Conservation (phyloP, 257 asterid species). For the Apocynum venetum region DNA sequence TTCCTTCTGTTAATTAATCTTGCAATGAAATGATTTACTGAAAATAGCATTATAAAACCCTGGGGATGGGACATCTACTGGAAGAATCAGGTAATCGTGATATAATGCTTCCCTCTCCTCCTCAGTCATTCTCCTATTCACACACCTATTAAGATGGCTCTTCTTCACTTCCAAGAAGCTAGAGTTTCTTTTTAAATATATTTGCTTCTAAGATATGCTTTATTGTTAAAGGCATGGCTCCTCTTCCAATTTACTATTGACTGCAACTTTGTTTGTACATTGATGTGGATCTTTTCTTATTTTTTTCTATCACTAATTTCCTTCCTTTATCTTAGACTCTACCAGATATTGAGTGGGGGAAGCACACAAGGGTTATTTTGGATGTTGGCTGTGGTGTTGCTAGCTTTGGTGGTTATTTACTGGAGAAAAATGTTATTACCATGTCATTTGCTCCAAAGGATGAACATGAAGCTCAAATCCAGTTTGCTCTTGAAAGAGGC, state of each 20-base stretch:
- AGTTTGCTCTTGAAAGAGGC: constrained; percentile 96
- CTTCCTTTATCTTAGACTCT: constrained; percentile 38
- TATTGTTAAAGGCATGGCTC: not conserved
- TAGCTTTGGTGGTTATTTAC: constrained; percentile 90
- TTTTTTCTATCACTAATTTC: constrained; percentile 9
- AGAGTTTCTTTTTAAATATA: not conserved
- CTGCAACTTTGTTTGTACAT: not conserved
- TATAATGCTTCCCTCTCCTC: not conserved
- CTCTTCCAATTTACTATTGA: not conserved
- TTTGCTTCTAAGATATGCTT: not conserved
- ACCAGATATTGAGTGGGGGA: constrained; percentile 76
- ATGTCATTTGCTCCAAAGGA: constrained; percentile 98
- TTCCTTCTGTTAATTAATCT: not conserved
- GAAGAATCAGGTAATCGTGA: not conserved
- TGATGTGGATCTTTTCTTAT: not conserved
- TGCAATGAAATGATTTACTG: constrained; percentile 1
- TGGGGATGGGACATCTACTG: not conserved
- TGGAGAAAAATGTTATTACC: constrained; percentile 71
- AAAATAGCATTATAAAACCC: not conserved
- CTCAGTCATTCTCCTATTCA: not conserved
- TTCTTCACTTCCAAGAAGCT: not conserved
- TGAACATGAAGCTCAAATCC: constrained; percentile 99
- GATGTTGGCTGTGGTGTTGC: constrained; percentile 99
- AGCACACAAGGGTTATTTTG: constrained; percentile 70
- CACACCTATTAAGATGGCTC: not conserved